Evolutionary conservation across 441 rosid genomes (phyloP), one percentile per base, ranked within the genome.

Genomic region (Populus trichocarpa): DNA sequence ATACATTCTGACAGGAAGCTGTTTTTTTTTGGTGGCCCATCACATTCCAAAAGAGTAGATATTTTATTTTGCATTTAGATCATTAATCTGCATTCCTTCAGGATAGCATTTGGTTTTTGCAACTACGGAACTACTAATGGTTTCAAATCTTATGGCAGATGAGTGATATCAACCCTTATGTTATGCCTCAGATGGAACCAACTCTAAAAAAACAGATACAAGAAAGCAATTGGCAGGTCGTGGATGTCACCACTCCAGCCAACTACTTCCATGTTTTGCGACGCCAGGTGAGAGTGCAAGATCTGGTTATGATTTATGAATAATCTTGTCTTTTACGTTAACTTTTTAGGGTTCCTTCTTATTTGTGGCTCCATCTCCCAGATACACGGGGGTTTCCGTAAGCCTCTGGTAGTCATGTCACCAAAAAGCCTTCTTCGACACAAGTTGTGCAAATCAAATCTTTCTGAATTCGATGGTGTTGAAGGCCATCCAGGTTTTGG

Each of bases 401-500:
- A 96, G 88, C 99, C 98, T 74, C 87, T 96, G 71, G 84, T 96
- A 70, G 96, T 92, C 77, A 94, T 94, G 97, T 78, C 98, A 70
- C 97, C 99, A 72, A 91, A 93, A 89, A 96, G 94, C 83, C 84
- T 96, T 71, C 98, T 96, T 75, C 96, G 98, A 75, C 97, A 94
- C 86, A 93, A 93, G 81, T 96, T 92, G 77, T 96, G 99, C 84
- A 94, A 88, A 87, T 96, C 99, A 72, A 94, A 96, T 85, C 89
- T 94, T 59, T 91, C 97, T 0, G 98, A 96, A 84, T 96, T 96
- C 81, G 98, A 93, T 85, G 98, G 94, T 85, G 98, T 94, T 46
- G 90, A 94, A 88, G 99, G 97, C 32, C 99, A 96, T 81, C 95
- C 97, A 23, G 98, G 99, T 70, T 94, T 96, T 81, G 99, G 94